Percentiles rank a stretch among this genome's conserved stretches.
phyloP scores from a whole-genome alignment of 164 flowering plant species.

The Vitis amurensis region DNA sequence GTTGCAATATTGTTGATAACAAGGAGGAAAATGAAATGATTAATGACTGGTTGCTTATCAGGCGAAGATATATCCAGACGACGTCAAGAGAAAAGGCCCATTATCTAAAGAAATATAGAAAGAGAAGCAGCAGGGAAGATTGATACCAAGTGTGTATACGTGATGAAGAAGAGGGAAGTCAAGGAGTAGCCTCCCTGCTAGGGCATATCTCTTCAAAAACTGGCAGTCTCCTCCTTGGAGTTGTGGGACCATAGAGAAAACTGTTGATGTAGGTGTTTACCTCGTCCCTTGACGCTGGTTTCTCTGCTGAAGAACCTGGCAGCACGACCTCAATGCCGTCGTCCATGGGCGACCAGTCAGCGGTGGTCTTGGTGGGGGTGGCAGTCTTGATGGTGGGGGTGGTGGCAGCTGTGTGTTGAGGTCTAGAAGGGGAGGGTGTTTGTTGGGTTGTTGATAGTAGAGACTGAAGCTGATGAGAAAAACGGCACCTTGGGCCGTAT shows the following conservation, averaged over 20 bases:
- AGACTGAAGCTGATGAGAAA: constrained; percentile 10
- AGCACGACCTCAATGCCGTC: constrained; percentile 34
- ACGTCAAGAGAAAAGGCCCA: too few species aligned
- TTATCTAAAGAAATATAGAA: too few species aligned
- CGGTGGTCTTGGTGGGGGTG: not conserved
- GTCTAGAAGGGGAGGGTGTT: constrained; percentile 4
- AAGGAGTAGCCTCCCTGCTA: too few species aligned
- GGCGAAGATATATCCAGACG: too few species aligned
- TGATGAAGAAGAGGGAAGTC: too few species aligned
- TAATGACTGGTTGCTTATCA: too few species aligned
- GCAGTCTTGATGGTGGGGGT: not conserved
- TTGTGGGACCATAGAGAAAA: constrained; percentile 18
- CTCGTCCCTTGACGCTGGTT: constrained; percentile 15
- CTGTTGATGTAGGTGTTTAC: constrained; percentile 11
- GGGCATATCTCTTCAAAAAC: constrained; percentile 25
- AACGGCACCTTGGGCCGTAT: constrained; percentile 24
- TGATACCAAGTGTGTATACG: too few species aligned
- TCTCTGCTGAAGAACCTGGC: constrained; percentile 9
- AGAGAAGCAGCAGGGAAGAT: too few species aligned
- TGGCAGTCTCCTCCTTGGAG: constrained; percentile 20
- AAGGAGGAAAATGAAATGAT: too few species aligned
- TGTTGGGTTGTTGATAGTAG: constrained; percentile 1
- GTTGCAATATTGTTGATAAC: too few species aligned
- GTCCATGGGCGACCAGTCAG: constrained; percentile 37
- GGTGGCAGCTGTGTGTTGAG: not conserved